Evolutionary conservation across 768 basidiomycete species (phyloP).

Genomic region (Suillus luteus): DNA sequence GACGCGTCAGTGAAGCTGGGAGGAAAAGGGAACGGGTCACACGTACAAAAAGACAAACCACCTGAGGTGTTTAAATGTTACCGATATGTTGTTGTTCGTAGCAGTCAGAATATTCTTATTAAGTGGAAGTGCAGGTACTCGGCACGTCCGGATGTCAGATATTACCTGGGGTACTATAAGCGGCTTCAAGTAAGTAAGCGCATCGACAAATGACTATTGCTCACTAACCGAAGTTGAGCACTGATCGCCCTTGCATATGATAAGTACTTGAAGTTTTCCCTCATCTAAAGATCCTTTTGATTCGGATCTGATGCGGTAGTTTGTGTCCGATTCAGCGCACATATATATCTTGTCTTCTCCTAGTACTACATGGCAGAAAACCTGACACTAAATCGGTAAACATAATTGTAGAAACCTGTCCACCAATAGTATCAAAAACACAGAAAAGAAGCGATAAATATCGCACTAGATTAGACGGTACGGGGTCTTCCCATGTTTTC

Average conservation of each 20-base stretch:
- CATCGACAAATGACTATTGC: too few relatives aligned
- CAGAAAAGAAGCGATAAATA: background rate
- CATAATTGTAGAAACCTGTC: background rate
- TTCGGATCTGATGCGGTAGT: background rate
- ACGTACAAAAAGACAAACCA: slow-evolving; percentile 62
- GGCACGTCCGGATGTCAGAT: too few relatives aligned
- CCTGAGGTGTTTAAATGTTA: slow-evolving; percentile 62
- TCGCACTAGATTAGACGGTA: background rate
- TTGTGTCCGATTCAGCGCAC: background rate
- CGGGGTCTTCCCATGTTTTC: background rate
- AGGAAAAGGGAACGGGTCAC: slow-evolving; percentile 26
- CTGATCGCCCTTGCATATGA: too few relatives aligned
- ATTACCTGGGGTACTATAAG: too few relatives aligned
- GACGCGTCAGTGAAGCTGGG: slow-evolving; percentile 15
- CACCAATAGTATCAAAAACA: background rate
- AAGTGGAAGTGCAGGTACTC: slow-evolving; percentile 58
- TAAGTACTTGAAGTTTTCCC: background rate
- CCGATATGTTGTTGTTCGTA: slow-evolving; percentile 76
- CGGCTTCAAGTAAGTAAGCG: too few relatives aligned
- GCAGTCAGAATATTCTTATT: slow-evolving; percentile 59
- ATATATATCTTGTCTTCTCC: background rate
- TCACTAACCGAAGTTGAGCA: too few relatives aligned
- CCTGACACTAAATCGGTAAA: background rate
- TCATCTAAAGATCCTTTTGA: background rate
- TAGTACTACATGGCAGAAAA: background rate